Evolutionary conservation across 208 protist genomes (phyloP).

Genomic region (Wallacemonas rigidus): DNA sequence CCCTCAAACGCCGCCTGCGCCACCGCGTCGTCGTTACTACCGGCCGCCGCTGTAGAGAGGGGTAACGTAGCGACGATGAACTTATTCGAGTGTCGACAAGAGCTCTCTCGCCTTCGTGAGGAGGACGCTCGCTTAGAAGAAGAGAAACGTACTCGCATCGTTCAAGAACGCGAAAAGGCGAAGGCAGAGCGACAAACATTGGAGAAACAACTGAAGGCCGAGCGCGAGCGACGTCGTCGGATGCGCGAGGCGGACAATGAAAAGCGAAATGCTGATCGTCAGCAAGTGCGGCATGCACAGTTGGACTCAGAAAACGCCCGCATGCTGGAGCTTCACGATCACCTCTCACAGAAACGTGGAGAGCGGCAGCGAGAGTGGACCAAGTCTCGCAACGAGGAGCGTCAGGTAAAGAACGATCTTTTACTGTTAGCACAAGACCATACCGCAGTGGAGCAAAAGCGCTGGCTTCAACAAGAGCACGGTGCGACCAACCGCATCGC

Average conservation of each 20-base stretch:
- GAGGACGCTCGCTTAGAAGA: conserved; percentile 21
- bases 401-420: conserved; percentile 56
- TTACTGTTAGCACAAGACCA: conserved; percentile 60
- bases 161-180: neutral
- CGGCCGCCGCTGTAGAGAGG: neutral
- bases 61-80: conserved; percentile 12
- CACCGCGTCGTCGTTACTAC: neutral
- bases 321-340: conserved; percentile 55
- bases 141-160: conserved; percentile 21
- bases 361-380: conserved; percentile 30
- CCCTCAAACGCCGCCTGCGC: neutral
- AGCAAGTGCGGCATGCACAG: conserved; percentile 29
- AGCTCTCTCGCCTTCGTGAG: conserved; percentile 14
- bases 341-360: conserved; percentile 46
- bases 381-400: conserved; percentile 39
- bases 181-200: conserved; percentile 8
- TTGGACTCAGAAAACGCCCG: conserved; percentile 37
- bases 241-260: conserved; percentile 28
- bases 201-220: conserved; percentile 31
- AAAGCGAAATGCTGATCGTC: conserved; percentile 26
- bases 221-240: conserved; percentile 39
- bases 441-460: conserved; percentile 63
- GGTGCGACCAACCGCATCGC: conserved; percentile 52
- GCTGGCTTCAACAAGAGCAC: conserved; percentile 76
- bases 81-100: conserved; percentile 22